phyloP scores from a whole-genome alignment of 306 rosid genomes.

The Crataegus laevigata region DNA sequence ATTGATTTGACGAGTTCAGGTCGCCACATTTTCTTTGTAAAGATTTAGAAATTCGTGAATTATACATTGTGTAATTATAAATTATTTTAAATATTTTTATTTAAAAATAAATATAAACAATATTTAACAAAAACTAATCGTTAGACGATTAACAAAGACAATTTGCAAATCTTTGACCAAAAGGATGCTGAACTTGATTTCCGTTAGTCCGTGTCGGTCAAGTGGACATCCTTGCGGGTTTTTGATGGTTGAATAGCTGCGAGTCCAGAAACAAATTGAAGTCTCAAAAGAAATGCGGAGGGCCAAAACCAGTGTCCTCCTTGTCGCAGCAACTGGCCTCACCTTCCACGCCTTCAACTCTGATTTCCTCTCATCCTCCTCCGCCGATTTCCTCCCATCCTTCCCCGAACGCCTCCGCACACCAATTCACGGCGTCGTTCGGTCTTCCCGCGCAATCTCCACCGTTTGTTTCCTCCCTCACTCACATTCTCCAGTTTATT shows the following conservation, averaged over 20 bases:
- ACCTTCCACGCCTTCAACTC: conserved; percentile 16
- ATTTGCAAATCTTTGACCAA: too few species aligned
- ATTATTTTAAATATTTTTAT: too few species aligned
- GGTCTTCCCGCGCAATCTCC: conserved; percentile 71
- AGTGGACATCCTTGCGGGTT: neutral
- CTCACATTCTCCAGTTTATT: neutral
- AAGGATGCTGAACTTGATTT: too few species aligned
- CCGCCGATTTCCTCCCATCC: conserved; percentile 5
- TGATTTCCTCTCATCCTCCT: conserved; percentile 3
- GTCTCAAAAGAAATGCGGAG: conserved; percentile 6
- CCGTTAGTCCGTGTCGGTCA: too few species aligned
- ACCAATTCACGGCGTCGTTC: conserved; percentile 46
- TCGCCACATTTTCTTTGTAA: too few species aligned
- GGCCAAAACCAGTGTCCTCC: conserved; percentile 24
- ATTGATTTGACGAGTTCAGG: too few species aligned
- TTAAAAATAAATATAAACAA: too few species aligned
- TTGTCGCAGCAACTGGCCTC: conserved; percentile 22
- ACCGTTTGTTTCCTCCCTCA: conserved; percentile 31
- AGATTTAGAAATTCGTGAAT: too few species aligned
- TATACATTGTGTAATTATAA: too few species aligned
- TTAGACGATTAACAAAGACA: too few species aligned
- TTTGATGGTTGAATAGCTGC: neutral
- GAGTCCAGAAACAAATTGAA: neutral
- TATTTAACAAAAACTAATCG: too few species aligned
- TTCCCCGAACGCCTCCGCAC: conserved; percentile 19